A percentile compares a stretch with the other conserved stretches of the same genome.
Conservation (phyloP, 768 basidiomycete species). For the Boletus rex-veris region DNA sequence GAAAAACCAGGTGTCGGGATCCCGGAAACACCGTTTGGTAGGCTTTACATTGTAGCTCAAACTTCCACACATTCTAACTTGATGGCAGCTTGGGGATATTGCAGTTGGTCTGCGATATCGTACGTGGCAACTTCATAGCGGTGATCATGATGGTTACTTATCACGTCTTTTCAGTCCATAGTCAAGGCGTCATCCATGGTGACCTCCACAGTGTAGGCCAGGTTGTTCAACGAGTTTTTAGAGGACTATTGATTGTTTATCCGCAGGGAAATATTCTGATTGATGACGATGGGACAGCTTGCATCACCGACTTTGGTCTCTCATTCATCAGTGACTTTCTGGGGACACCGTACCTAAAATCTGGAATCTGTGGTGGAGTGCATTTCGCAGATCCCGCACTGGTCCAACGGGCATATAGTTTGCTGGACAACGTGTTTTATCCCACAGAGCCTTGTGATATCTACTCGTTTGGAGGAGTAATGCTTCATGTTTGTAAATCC, state of each 20-base stretch:
- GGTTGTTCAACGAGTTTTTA: not conserved
- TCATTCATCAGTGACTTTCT: slow-evolving; percentile 24
- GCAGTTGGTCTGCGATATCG: slow-evolving; percentile 22
- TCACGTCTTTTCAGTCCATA: slow-evolving; percentile 17
- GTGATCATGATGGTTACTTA: not conserved
- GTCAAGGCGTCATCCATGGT: slow-evolving; percentile 28
- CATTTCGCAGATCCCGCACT: slow-evolving; percentile 45
- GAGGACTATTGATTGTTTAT: not conserved
- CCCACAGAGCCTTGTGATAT: slow-evolving; percentile 23
- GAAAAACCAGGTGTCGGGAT: not conserved
- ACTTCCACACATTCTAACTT: not conserved
- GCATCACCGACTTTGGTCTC: slow-evolving; percentile 49
- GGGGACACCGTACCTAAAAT: slow-evolving; percentile 31
- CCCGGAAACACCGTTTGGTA: slow-evolving; percentile 10
- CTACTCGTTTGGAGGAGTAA: slow-evolving; percentile 37
- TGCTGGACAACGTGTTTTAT: not conserved
- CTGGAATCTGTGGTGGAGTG: slow-evolving; percentile 36
- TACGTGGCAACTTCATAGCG: slow-evolving; percentile 4
- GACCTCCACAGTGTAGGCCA: slow-evolving; percentile 35
- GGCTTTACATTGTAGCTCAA: not conserved
- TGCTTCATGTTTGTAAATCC: slow-evolving; percentile 22
- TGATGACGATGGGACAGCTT: slow-evolving; percentile 36
- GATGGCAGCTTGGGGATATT: slow-evolving; percentile 19
- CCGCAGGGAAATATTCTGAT: slow-evolving; percentile 42
- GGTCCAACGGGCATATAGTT: slow-evolving; percentile 1